Conservation (phyloP, 148 eudicot genomes). For the Limonium bicolor region DNA sequence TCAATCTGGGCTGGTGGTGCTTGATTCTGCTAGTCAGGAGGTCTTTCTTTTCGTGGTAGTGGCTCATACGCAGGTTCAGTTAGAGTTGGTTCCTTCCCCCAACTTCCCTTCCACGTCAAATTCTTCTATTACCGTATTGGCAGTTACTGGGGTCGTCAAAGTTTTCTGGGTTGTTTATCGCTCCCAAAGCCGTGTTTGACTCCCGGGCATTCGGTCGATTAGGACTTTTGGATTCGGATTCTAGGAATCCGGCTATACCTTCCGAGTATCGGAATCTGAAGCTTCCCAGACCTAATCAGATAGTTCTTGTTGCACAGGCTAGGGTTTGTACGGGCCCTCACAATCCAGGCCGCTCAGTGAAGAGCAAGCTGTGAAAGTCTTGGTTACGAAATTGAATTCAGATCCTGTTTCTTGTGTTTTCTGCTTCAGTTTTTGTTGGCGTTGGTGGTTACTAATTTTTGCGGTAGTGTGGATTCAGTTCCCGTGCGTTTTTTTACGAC, state of each 20-base stretch:
- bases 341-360: slow-evolving; percentile 65
- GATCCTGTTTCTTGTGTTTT: slow-evolving; percentile 22
- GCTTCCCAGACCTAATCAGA: slow-evolving; percentile 50
- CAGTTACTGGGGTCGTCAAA: too few species aligned
- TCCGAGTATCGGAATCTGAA: slow-evolving; percentile 41
- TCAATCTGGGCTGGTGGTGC: too few species aligned
- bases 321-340: slow-evolving; percentile 89
- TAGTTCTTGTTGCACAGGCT: slow-evolving; percentile 77
- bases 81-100: too few species aligned
- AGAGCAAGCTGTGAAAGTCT: slow-evolving; percentile 61
- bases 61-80: too few species aligned
- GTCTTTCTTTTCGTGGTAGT: too few species aligned
- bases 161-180: slow-evolving; percentile 8
- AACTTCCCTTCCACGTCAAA: too few species aligned
- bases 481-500: too few species aligned
- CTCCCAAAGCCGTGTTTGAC: slow-evolving; percentile 29
- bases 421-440: too few species aligned
- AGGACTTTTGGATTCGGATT: slow-evolving; percentile 15
- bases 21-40: too few species aligned
- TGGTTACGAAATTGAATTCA: slow-evolving; percentile 70
- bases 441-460: too few species aligned
- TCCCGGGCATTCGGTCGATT: slow-evolving; percentile 16
- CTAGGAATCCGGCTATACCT: slow-evolving; percentile 52
- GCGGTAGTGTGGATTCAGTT: too few species aligned
- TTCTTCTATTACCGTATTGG: too few species aligned